Base-by-base conservation (phyloP, 31 red algal species). In the Asparagopsis taxiformis region DNA sequence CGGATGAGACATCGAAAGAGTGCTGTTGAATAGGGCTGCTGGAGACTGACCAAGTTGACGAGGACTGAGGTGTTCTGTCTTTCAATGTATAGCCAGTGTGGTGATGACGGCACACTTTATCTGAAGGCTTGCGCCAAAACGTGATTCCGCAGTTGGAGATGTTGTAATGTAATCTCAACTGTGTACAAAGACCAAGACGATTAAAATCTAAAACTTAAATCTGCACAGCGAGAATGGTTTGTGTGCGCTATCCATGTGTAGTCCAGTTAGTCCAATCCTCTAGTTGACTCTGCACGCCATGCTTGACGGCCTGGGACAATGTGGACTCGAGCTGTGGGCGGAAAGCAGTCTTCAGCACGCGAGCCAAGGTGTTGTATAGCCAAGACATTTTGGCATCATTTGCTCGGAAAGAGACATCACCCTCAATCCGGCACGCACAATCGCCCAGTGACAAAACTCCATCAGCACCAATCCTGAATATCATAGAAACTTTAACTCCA, bases 1-100 rank as follows among this genome's bases (percentile, higher is more conserved):
- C 78, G 78, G 9, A 83, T 72, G 78, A 52, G 58, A 37, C 78
- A 83, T 37, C 32, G 73, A 21, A 30, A 19, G 7, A 20, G 59
- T n/a, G n/a, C 21, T 59, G n/a, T n/a, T n/a, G n/a, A n/a, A n/a
- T n/a, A n/a, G n/a, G n/a, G n/a, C n/a, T n/a, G n/a, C n/a, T n/a
- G n/a, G n/a, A n/a, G n/a, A n/a, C n/a, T n/a, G n/a, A n/a, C n/a
- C n/a, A n/a, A n/a, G n/a, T n/a, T n/a, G n/a, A n/a, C n/a, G n/a
- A n/a, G n/a, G n/a, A n/a, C n/a, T n/a, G n/a, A n/a, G n/a, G n/a
- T n/a, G n/a, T n/a, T n/a, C n/a, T n/a, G n/a, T n/a, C n/a, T n/a
- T n/a, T n/a, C n/a, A n/a, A n/a, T n/a, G n/a, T n/a, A n/a, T n/a
- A n/a, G n/a, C n/a, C n/a, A n/a, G n/a, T n/a, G n/a, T n/a, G n/a